These are phyloP conservation scores for Mucor circinelloides DNA, from an alignment of 371 early-diverging fungal genomes.

Conservation along the genomic window DNA sequence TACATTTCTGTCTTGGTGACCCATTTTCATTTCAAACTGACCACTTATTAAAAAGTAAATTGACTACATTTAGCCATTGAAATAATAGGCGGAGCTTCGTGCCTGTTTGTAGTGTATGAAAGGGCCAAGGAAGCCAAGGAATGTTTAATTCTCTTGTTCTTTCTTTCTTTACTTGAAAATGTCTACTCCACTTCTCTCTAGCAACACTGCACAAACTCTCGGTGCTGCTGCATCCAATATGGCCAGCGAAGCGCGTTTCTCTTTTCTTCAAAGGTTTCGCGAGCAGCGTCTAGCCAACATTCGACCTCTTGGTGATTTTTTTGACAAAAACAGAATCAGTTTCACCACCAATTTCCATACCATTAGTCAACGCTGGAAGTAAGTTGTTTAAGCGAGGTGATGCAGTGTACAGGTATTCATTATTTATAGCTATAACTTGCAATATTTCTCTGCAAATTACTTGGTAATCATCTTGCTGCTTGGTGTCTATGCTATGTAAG, in stretches of 20 bases:
- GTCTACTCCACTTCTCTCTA: constrained; percentile 31
- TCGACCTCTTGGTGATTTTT: constrained; percentile 62
- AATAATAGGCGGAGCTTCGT: background rate
- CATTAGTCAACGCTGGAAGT: constrained; percentile 57
- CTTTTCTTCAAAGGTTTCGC: constrained; percentile 40
- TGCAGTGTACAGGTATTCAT: background rate
- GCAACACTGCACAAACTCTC: constrained; percentile 26
- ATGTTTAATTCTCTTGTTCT: background rate
- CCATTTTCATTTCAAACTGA: too few relatives aligned
- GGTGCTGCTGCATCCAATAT: constrained; percentile 30
- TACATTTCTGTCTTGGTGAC: too few relatives aligned
- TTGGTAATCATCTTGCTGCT: constrained; percentile 59
- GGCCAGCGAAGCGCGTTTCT: constrained; percentile 43
- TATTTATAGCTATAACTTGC: constrained; percentile 57
- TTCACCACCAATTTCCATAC: constrained; percentile 52
- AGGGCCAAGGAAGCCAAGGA: constrained; percentile 1
- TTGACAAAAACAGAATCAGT: constrained; percentile 63
- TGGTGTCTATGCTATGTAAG: constrained; percentile 67
- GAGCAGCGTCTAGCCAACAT: constrained; percentile 50
- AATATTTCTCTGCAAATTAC: constrained; percentile 70
- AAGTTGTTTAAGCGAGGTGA: constrained; percentile 14
- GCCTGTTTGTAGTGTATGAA: background rate
- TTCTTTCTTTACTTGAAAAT: background rate
- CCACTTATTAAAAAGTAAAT: background rate
- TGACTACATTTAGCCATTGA: background rate